Conservation (phyloP, 2,329 filamentous ascomycete species). For the Cordyceps cicadae region DNA sequence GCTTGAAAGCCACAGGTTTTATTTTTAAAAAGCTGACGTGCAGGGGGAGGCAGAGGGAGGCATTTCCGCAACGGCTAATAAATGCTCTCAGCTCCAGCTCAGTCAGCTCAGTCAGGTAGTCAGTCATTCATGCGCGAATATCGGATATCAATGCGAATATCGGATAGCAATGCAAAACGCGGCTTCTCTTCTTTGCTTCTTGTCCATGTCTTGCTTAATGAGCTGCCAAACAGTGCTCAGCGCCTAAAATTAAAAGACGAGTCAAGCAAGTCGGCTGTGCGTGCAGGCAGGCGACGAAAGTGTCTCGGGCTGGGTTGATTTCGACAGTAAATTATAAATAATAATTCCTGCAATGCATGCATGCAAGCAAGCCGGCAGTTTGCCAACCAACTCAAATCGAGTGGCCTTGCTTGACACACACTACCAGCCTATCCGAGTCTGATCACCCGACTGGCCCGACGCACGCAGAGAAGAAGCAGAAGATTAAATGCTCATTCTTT, state of each 20-base stretch:
- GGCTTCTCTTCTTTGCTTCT: slow-evolving; percentile 1
- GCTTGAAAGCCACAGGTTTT: background rate
- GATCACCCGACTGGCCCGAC: background rate
- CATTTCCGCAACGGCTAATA: background rate
- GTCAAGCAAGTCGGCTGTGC: background rate
- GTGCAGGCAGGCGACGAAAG: no score
- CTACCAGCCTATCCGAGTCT: background rate
- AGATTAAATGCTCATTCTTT: background rate
- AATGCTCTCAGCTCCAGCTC: background rate
- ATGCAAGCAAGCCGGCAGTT: background rate
- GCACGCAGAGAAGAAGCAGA: background rate
- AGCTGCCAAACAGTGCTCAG: background rate
- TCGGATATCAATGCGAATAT: background rate
- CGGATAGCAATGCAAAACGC: background rate
- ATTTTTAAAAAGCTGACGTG: background rate
- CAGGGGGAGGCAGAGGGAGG: background rate
- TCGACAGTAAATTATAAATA: no score
- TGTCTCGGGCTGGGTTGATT: background rate
- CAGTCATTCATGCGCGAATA: background rate
- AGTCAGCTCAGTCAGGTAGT: no score
- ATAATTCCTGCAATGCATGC: no score
- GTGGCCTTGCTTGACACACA: background rate
- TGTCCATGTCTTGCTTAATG: background rate
- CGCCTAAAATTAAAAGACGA: slow-evolving; percentile 11
- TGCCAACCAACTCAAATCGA: background rate